phyloP scores from a whole-genome alignment of 352 stramenopile genomes.

The Pythium brachiatum region DNA sequence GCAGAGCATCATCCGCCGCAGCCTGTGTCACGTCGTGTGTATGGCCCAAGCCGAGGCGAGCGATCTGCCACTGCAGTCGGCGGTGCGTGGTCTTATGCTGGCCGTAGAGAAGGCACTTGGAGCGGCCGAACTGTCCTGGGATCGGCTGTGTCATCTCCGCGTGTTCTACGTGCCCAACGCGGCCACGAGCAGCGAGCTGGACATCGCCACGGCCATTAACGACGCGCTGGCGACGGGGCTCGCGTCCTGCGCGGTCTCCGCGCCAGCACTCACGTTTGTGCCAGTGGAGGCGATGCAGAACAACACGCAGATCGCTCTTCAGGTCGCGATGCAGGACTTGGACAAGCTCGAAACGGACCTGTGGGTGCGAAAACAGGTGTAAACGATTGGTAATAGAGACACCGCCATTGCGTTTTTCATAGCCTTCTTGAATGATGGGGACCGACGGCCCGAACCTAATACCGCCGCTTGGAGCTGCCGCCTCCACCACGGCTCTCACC shows the following conservation, averaged over 20 bases:
- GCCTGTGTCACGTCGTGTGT: constrained; percentile 51
- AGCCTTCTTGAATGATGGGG: not conserved
- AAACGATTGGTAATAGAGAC: constrained; percentile 15
- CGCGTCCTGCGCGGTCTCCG: not conserved
- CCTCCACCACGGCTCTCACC: constrained; percentile 20
- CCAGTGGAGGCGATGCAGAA: constrained; percentile 60
- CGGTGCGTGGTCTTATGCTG: constrained; percentile 29
- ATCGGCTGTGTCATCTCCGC: constrained; percentile 62
- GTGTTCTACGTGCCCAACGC: constrained; percentile 57
- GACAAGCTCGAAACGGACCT: constrained; percentile 84
- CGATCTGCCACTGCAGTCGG: constrained; percentile 18
- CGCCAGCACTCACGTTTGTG: constrained; percentile 73
- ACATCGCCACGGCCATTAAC: constrained; percentile 31
- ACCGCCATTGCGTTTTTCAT: not conserved
- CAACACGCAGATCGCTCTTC: constrained; percentile 43
- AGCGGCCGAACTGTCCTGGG: constrained; percentile 42
- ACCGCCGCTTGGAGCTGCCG: constrained; percentile 44
- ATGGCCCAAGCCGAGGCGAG: constrained; percentile 5
- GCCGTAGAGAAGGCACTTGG: constrained; percentile 36
- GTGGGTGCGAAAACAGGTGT: constrained; percentile 78
- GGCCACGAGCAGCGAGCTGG: constrained; percentile 46
- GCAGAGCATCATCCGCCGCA: constrained; percentile 36
- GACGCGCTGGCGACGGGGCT: constrained; percentile 2
- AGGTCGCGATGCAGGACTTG: constrained; percentile 73
- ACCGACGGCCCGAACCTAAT: constrained; percentile 23